phyloP scores from a whole-genome alignment of 768 basidiomycete genomes.

The Amylocystis lapponica region DNA sequence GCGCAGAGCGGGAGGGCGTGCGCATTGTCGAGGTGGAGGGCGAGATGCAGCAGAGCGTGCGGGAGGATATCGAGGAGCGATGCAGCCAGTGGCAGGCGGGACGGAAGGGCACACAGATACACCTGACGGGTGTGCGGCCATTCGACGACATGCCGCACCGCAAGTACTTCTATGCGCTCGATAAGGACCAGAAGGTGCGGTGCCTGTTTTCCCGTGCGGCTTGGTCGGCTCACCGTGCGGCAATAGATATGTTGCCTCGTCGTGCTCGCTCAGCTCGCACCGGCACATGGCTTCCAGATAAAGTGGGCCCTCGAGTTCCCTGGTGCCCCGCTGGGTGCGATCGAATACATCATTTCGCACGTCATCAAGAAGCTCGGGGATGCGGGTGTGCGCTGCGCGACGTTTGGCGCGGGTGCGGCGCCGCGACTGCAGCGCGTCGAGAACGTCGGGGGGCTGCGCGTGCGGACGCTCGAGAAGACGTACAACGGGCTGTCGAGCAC shows the following conservation, averaged over 20 bases:
- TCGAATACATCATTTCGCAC: slow-evolving; percentile 31
- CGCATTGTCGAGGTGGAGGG: slow-evolving; percentile 39
- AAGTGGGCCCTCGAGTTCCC: slow-evolving; percentile 43
- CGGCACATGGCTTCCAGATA: slow-evolving; percentile 37
- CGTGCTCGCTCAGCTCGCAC: slow-evolving; percentile 35
- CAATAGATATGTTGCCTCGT: slow-evolving; percentile 18
- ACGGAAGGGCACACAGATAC: slow-evolving; percentile 54
- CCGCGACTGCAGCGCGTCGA: slow-evolving; percentile 24
- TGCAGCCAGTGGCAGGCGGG: slow-evolving; percentile 50
- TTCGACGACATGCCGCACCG: slow-evolving; percentile 35
- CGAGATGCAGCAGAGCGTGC: slow-evolving; percentile 41
- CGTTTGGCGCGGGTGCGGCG: slow-evolving; percentile 36
- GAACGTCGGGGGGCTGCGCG: slow-evolving; percentile 28
- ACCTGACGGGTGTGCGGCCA: slow-evolving; percentile 34
- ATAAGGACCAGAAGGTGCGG: slow-evolving; percentile 31
- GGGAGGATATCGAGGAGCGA: slow-evolving; percentile 42
- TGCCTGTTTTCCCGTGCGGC: neutral
- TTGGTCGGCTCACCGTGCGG: neutral
- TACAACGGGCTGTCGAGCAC: slow-evolving; percentile 32
- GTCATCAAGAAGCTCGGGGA: slow-evolving; percentile 34
- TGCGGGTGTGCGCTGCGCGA: slow-evolving; percentile 30
- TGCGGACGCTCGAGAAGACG: slow-evolving; percentile 33
- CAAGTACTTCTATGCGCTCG: slow-evolving; percentile 36
- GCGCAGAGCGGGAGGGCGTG: slow-evolving; percentile 51
- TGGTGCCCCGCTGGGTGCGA: slow-evolving; percentile 33